Percentiles rank a stretch among this genome's conserved stretches.
These are phyloP conservation scores for Fusarium palustre DNA, from an alignment of 2,329 filamentous ascomycete species.

Conservation along the genomic window DNA sequence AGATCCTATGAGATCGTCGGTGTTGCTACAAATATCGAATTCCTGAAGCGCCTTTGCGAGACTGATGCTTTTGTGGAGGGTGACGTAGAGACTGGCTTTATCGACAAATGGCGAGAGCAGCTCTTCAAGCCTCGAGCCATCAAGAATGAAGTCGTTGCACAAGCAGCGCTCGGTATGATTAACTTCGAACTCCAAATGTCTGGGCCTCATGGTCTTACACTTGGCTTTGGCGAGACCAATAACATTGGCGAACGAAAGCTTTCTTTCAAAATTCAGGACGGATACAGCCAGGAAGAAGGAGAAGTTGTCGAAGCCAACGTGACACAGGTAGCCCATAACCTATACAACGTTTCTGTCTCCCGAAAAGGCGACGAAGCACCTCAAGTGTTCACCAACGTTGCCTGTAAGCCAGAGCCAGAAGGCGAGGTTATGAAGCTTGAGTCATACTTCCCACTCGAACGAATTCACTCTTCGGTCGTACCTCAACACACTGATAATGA, in stretches of 20 bases:
- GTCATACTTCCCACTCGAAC: conserved; percentile 81
- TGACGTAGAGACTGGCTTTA: conserved; percentile 95
- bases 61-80: conserved; percentile 86
- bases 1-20: conserved; percentile 94
- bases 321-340: conserved; percentile 60
- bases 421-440: conserved; percentile 50
- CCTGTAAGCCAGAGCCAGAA: conserved; percentile 53
- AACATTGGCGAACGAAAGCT: conserved; percentile 60
- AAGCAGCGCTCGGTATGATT: conserved; percentile 84
- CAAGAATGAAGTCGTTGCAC: conserved; percentile 80
- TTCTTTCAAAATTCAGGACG: conserved; percentile 69
- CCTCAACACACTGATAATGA: conserved; percentile 64
- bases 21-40: conserved; percentile 95
- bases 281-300: conserved; percentile 71
- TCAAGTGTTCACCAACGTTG: conserved; percentile 59
- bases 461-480: conserved; percentile 83
- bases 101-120: conserved; percentile 85
- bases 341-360: conserved; percentile 61
- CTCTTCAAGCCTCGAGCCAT: conserved; percentile 76
- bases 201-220: conserved; percentile 60
- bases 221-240: conserved; percentile 65
- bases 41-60: conserved; percentile 87
- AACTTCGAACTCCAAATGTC: conserved; percentile 59
- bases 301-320: conserved; percentile 68
- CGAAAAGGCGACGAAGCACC: conserved; percentile 56